phyloP scores from a whole-genome alignment of 192 early-diverging fungal genomes.

The Gorgonomyces haynaldii region DNA sequence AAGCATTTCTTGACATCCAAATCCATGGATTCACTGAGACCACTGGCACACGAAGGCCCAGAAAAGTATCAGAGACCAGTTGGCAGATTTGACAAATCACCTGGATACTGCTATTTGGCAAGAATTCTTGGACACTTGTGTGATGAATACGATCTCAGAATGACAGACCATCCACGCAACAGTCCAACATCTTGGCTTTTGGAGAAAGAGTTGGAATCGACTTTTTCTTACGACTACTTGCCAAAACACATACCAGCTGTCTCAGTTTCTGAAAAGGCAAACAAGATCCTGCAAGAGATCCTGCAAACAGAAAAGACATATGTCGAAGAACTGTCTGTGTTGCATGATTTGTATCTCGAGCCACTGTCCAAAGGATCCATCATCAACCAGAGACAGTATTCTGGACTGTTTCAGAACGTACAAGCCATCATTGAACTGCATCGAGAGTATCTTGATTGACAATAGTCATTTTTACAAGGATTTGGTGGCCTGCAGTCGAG shows the following conservation, averaged over 20 bases:
- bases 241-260: not conserved
- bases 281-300: conserved; percentile 66
- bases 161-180: not conserved
- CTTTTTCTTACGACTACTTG: not conserved
- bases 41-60: no score
- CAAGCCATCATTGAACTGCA: conserved; percentile 62
- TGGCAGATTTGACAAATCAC: no score
- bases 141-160: conserved; percentile 44
- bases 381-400: conserved; percentile 10
- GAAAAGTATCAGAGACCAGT: no score
- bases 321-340: conserved; percentile 62
- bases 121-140: conserved; percentile 23
- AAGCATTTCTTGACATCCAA: no score
- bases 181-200: not conserved
- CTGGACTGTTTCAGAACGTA: conserved; percentile 63
- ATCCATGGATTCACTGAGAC: no score
- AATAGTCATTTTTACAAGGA: conserved; percentile 50
- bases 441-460: conserved; percentile 29
- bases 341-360: conserved; percentile 55
- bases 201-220: not conserved
- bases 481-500: conserved; percentile 38
- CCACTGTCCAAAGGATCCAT: conserved; percentile 30
- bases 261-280: conserved; percentile 34
- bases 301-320: conserved; percentile 77
- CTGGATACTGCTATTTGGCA: conserved; percentile 10